Evolutionary conservation across 192 early-diverging fungal species (phyloP).

Genomic region (Funneliformis geosporum): DNA sequence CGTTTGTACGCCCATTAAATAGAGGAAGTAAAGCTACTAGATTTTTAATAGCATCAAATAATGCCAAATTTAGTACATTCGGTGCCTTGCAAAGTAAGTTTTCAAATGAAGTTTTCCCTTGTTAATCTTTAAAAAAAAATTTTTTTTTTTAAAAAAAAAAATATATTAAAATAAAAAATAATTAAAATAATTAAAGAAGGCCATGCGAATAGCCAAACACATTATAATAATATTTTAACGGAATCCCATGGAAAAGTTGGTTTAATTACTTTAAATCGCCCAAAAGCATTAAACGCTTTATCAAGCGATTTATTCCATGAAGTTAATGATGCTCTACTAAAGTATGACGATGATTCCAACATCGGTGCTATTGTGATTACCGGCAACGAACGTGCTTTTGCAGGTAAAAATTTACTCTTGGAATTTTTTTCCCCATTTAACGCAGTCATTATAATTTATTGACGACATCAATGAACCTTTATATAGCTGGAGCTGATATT

Average conservation of each 20-base stretch:
- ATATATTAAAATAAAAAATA: slow-evolving; percentile 3
- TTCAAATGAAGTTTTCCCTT: no score
- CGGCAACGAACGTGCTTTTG: slow-evolving; percentile 95
- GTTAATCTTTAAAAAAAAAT: background rate
- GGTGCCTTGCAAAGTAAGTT: background rate
- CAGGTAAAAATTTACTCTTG: slow-evolving; percentile 55
- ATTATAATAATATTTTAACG: slow-evolving; percentile 56
- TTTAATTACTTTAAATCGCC: slow-evolving; percentile 88
- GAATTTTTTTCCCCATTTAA: no score
- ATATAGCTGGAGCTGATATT: slow-evolving; percentile 93
- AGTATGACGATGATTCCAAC: slow-evolving; percentile 70
- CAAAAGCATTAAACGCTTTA: slow-evolving; percentile 96
- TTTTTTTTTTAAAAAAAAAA: background rate
- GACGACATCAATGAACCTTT: background rate
- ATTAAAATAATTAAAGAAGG: no score
- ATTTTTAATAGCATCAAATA: background rate
- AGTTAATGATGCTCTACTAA: slow-evolving; percentile 82
- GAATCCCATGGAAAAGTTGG: slow-evolving; percentile 82
- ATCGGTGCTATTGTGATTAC: slow-evolving; percentile 95
- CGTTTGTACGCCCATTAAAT: background rate
- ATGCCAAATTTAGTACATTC: background rate
- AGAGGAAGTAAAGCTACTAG: background rate
- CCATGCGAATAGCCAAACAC: background rate
- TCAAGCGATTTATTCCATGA: slow-evolving; percentile 91
- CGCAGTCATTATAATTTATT: no score